A percentile compares a stretch with the other conserved stretches of the same genome.
phyloP scores from a whole-genome alignment of 371 early-diverging fungal genomes.

The Cokeromyces recurvatus region DNA sequence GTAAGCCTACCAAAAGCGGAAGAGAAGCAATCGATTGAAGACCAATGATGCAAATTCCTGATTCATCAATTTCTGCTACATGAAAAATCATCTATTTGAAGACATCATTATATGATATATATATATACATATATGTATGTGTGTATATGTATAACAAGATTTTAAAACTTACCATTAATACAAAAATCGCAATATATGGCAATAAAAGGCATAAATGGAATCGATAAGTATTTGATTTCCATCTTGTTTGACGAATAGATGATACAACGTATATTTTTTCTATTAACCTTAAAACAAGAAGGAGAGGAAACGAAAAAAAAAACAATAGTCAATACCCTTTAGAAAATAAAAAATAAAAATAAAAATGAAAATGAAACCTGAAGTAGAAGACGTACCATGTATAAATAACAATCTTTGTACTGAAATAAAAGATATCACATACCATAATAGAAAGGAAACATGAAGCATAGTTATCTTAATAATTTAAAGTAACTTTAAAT shows the following conservation, averaged over 20 bases:
- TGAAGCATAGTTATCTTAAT: constrained; percentile 17
- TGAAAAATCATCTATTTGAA: constrained; percentile 39
- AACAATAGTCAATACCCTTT: too few relatives aligned
- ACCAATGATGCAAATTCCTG: constrained; percentile 45
- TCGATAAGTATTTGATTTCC: constrained; percentile 31
- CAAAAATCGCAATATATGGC: constrained; percentile 45
- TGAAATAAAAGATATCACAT: constrained; percentile 24
- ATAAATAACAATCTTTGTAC: constrained; percentile 19
- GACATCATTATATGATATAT: background rate
- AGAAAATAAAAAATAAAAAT: background rate
- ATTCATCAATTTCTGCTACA: constrained; percentile 26
- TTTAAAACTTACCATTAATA: constrained; percentile 34
- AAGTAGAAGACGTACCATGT: constrained; percentile 13
- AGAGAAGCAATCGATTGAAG: constrained; percentile 39
- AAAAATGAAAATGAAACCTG: background rate
- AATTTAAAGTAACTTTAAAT: too few relatives aligned
- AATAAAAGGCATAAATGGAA: constrained; percentile 20
- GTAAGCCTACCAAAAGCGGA: constrained; percentile 43
- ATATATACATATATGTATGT: background rate
- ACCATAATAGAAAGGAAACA: constrained; percentile 22
- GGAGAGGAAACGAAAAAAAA: too few relatives aligned
- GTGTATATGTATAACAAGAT: too few relatives aligned
- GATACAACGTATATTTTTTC: constrained; percentile 36
- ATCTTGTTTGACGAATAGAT: constrained; percentile 22
- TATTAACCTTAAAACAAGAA: constrained; percentile 17